These are phyloP conservation scores for Artemisia tridentata DNA, from an alignment of 129 eudicot species.

Conservation along the genomic window DNA sequence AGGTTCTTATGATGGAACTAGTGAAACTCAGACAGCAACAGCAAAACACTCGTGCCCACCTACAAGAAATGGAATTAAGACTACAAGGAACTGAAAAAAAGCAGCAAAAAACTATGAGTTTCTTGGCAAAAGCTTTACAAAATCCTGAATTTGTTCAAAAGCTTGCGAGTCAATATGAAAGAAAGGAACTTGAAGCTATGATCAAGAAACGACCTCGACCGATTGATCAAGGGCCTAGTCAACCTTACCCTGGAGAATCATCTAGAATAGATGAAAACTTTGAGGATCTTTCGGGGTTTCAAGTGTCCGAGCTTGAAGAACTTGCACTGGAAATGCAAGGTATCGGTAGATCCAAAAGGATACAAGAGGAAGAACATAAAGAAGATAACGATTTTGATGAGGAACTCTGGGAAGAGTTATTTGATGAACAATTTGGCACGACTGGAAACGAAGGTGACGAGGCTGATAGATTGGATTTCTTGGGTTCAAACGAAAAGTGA, in stretches of 20 bases:
- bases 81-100: conserved; percentile 76
- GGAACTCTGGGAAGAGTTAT: conserved; percentile 77
- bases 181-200: conserved; percentile 53
- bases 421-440: conserved; percentile 45
- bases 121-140: conserved; percentile 85
- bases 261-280: background rate
- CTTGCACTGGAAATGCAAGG: conserved; percentile 98
- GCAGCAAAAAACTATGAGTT: conserved; percentile 88
- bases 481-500: background rate
- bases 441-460: conserved; percentile 17
- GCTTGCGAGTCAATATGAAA: conserved; percentile 54
- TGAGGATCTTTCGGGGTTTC: conserved; percentile 19
- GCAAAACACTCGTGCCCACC: conserved; percentile 52
- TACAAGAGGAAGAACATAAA: conserved; percentile 11
- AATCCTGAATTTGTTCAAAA: conserved; percentile 75
- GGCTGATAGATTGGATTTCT: conserved; percentile 13
- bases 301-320: conserved; percentile 73
- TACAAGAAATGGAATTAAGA: conserved; percentile 75
- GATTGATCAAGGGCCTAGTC: conserved; percentile 36
- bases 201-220: conserved; percentile 63
- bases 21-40: conserved; percentile 80
- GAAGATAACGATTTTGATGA: conserved; percentile 69
- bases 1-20: conserved; percentile 61
- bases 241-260: conserved; percentile 4
- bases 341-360: conserved; percentile 42